Evolutionary conservation across 257 asterid species (phyloP).

Genomic region (Cynanchum wilfordii): DNA sequence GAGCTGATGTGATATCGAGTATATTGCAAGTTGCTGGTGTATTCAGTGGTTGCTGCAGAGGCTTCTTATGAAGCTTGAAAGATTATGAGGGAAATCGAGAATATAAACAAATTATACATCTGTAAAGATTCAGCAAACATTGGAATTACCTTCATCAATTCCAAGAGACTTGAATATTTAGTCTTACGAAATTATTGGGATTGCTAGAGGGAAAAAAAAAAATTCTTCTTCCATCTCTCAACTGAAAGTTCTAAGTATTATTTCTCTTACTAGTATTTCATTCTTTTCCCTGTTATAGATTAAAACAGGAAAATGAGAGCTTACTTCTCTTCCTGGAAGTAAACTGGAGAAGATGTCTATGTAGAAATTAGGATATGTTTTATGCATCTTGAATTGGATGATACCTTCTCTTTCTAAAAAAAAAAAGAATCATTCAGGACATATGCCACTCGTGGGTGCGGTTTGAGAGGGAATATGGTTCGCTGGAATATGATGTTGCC

Average conservation of each 20-base stretch:
- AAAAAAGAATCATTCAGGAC: conserved; percentile 92
- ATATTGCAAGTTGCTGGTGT: neutral
- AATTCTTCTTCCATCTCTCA: too few relatives aligned
- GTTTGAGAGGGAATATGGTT: conserved; percentile 90
- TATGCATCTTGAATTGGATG: conserved; percentile 54
- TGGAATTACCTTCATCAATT: too few relatives aligned
- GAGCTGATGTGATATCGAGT: neutral
- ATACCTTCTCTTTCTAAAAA: conserved; percentile 63
- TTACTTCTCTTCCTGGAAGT: neutral
- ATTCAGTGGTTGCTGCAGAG: neutral
- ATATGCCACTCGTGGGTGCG: conserved; percentile 85
- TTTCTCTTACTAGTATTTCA: too few relatives aligned
- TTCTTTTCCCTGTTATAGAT: too few relatives aligned
- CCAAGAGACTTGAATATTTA: too few relatives aligned
- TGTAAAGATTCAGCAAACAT: too few relatives aligned
- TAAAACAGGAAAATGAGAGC: neutral
- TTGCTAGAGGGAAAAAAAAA: too few relatives aligned
- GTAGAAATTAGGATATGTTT: conserved; percentile 1
- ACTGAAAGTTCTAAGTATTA: too few relatives aligned
- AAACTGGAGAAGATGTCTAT: neutral
- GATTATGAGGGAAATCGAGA: neutral
- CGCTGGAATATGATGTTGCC: conserved; percentile 79
- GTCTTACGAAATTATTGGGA: too few relatives aligned
- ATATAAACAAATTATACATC: too few relatives aligned
- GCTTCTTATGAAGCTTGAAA: neutral